A percentile compares a stretch with the other conserved stretches of the same genome.
Evolutionary conservation across 1,284 basidiomycete genomes (phyloP).

Genomic region (Schizopora paradoxa): DNA sequence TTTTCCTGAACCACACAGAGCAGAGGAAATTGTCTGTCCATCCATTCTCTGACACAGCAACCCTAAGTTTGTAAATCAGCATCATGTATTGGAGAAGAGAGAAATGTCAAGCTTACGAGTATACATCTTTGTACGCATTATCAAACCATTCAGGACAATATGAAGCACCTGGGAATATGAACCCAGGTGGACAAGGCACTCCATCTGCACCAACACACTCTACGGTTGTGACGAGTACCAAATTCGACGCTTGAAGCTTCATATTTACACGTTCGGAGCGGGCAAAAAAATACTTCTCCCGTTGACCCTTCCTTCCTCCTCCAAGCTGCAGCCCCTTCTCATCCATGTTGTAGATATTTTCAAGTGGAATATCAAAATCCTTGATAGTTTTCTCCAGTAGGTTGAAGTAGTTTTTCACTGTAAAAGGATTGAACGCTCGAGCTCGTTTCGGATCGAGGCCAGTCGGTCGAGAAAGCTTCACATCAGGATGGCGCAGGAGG

Average conservation of each 20-base stretch:
- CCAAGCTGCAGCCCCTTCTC: conserved; percentile 28
- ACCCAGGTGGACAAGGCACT: conserved; percentile 21
- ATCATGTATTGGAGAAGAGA: not conserved
- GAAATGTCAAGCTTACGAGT: too few relatives aligned
- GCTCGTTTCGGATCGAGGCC: conserved; percentile 30
- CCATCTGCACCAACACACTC: conserved; percentile 29
- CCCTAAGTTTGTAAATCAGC: conserved; percentile 6
- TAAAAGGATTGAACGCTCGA: conserved; percentile 26
- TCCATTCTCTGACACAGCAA: conserved; percentile 30
- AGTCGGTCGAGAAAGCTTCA: conserved; percentile 21
- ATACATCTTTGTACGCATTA: too few relatives aligned
- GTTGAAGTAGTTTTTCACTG: conserved; percentile 14
- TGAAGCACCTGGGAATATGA: too few relatives aligned
- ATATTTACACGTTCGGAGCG: conserved; percentile 11
- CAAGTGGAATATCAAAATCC: conserved; percentile 18
- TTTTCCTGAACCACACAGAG: conserved; percentile 30
- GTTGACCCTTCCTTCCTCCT: conserved; percentile 21
- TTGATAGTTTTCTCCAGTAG: conserved; percentile 8
- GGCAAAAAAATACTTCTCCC: conserved; percentile 21
- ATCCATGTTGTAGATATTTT: conserved; percentile 24
- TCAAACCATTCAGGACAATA: too few relatives aligned
- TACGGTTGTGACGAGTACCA: conserved; percentile 30
- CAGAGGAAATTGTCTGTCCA: conserved; percentile 36
- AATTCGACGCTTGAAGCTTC: conserved; percentile 21
- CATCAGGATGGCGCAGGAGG: conserved; percentile 22